Conservation (phyloP, 495 filamentous ascomycete species). For the Podospora pseudocomata region DNA sequence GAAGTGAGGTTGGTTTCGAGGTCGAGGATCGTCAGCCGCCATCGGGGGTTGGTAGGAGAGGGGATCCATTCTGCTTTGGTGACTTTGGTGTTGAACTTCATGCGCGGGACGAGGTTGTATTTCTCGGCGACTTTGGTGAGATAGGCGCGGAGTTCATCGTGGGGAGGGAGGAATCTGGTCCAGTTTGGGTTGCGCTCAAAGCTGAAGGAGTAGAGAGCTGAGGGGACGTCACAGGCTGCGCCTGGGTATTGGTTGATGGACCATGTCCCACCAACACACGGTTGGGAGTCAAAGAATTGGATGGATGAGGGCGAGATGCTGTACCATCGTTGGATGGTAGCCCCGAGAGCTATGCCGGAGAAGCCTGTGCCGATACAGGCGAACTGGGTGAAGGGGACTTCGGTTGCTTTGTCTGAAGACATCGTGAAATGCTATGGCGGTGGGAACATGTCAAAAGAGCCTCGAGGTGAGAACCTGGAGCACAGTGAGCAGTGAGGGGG, state of each 20-base stretch:
- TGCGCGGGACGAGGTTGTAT: slow-evolving; percentile 56
- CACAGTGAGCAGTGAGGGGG: neutral
- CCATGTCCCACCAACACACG: slow-evolving; percentile 66
- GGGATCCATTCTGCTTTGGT: slow-evolving; percentile 57
- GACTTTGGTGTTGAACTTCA: slow-evolving; percentile 57
- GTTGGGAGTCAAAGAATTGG: slow-evolving; percentile 59
- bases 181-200: slow-evolving; percentile 59
- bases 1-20: neutral
- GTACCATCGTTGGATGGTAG: slow-evolving; percentile 55
- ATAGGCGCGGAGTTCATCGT: slow-evolving; percentile 57
- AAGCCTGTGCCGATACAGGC: slow-evolving; percentile 60
- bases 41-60: slow-evolving; percentile 35
- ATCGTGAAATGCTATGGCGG: neutral
- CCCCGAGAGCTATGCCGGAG: slow-evolving; percentile 64
- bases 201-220: slow-evolving; percentile 57
- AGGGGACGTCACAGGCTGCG: slow-evolving; percentile 45
- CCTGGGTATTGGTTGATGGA: slow-evolving; percentile 64
- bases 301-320: slow-evolving; percentile 58
- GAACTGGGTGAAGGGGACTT: slow-evolving; percentile 30
- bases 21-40: slow-evolving; percentile 17
- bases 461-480: too few relatives aligned
- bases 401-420: too few relatives aligned
- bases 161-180: slow-evolving; percentile 53
- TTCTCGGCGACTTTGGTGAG: slow-evolving; percentile 55
- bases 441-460: too few relatives aligned